Percentiles rank a stretch among this genome's conserved stretches.
Conservation (phyloP, 2,329 filamentous ascomycete species). For the Neofusicoccum parvum region DNA sequence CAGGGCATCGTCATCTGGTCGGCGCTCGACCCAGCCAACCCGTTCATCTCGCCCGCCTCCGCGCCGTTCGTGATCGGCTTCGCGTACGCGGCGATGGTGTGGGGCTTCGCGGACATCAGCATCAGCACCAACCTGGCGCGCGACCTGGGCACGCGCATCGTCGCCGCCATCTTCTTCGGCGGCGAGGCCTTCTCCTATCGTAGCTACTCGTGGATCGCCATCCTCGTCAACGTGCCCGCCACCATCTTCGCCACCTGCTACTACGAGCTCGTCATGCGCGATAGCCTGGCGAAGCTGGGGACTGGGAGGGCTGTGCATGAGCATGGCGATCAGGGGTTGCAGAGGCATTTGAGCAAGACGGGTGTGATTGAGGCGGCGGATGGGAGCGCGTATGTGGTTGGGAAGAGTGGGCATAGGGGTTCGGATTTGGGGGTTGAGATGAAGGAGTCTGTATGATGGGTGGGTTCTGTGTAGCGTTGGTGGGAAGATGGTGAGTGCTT, state of each 20-base stretch:
- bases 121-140: slow-evolving; percentile 61
- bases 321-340: slow-evolving; percentile 54
- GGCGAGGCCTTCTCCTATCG: slow-evolving; percentile 52
- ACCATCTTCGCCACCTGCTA: slow-evolving; percentile 58
- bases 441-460: slow-evolving; percentile 5
- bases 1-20: slow-evolving; percentile 60
- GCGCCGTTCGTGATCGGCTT: slow-evolving; percentile 60
- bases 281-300: slow-evolving; percentile 55
- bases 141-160: slow-evolving; percentile 61
- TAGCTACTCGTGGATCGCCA: slow-evolving; percentile 55
- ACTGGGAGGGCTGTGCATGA: slow-evolving; percentile 54
- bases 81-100: slow-evolving; percentile 56
- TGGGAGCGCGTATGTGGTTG: not conserved
- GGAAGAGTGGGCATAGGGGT: not conserved
- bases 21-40: slow-evolving; percentile 60
- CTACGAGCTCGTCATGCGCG: slow-evolving; percentile 59
- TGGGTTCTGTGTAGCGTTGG: not conserved
- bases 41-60: slow-evolving; percentile 53
- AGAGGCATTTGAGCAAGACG: slow-evolving; percentile 42
- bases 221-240: slow-evolving; percentile 60
- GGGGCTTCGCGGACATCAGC: slow-evolving; percentile 59
- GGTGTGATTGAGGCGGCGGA: slow-evolving; percentile 28
- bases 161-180: slow-evolving; percentile 61
- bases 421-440: not conserved
- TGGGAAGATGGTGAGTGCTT: too few relatives aligned